Conservation (phyloP, 1,284 basidiomycete species). For the Marasmius tenuissimus region DNA sequence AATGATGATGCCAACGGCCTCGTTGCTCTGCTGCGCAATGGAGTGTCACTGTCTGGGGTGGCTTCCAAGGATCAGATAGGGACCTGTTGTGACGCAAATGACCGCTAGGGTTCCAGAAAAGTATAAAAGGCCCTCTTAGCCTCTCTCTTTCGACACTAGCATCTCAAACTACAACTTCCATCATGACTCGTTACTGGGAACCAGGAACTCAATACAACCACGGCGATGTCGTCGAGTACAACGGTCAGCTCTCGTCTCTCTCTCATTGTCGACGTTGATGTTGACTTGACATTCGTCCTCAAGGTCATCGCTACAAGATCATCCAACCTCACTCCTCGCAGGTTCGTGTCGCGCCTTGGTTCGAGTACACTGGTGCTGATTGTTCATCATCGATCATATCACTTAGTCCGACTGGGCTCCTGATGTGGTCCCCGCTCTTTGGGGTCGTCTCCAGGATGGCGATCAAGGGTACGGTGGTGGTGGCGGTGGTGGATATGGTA, state of each 20-base stretch:
- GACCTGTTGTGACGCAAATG: not conserved
- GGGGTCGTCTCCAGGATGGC: conserved; percentile 52
- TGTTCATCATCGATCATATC: not conserved
- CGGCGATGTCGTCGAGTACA: conserved; percentile 56
- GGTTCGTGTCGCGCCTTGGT: conserved; percentile 30
- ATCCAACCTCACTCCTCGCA: conserved; percentile 71
- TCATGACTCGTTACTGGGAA: conserved; percentile 56
- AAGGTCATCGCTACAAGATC: conserved; percentile 65
- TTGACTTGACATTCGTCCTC: not conserved
- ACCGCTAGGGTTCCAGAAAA: not conserved
- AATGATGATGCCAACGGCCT: too few relatives aligned
- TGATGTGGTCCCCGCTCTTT: conserved; percentile 59
- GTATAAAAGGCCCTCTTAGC: not conserved
- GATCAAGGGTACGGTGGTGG: conserved; percentile 29
- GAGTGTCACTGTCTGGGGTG: not conserved
- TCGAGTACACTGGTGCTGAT: not conserved
- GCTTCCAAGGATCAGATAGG: not conserved
- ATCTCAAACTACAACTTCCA: not conserved
- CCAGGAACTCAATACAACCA: conserved; percentile 61
- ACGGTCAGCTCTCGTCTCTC: conserved; percentile 39
- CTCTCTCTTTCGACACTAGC: not conserved
- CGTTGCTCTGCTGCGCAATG: not conserved
- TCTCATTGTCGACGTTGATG: not conserved
- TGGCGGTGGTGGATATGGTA: conserved; percentile 15
- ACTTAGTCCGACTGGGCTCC: conserved; percentile 68